phyloP scores from a whole-genome alignment of 1,284 basidiomycete genomes.

The Microbotryum intermedium region DNA sequence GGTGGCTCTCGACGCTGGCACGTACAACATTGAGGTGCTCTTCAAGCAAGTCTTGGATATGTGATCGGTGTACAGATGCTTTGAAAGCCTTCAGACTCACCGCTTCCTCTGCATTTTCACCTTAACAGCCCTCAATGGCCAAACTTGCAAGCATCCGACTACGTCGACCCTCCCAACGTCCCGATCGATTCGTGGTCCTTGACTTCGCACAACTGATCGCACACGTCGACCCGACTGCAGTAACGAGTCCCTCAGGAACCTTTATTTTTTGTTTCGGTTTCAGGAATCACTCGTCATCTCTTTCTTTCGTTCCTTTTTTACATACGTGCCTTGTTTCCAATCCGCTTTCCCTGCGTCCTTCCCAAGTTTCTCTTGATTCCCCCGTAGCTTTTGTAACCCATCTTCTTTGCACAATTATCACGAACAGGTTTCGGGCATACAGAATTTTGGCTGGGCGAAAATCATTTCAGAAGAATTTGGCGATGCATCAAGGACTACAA shows the following conservation, averaged over 20 bases:
- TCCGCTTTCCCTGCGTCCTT: too few relatives aligned
- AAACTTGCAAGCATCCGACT: slow-evolving; percentile 52
- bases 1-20: slow-evolving; percentile 56
- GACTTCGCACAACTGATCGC: slow-evolving; percentile 55
- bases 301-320: neutral
- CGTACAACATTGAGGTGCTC: slow-evolving; percentile 46
- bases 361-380: too few relatives aligned
- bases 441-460: too few relatives aligned
- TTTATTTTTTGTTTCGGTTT: neutral
- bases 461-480: too few relatives aligned
- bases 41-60: slow-evolving; percentile 41
- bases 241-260: neutral
- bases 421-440: too few relatives aligned
- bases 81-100: neutral
- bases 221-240: neutral
- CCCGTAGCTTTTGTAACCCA: too few relatives aligned
- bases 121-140: slow-evolving; percentile 54
- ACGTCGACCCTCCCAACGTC: slow-evolving; percentile 58
- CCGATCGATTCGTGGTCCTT: slow-evolving; percentile 59
- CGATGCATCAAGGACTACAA: too few relatives aligned
- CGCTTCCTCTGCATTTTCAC: neutral
- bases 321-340: neutral
- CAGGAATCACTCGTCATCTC: neutral
- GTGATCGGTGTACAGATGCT: neutral
- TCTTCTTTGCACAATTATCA: too few relatives aligned